These are phyloP conservation scores for Nakazawaea wickerhamii DNA, from an alignment of 805 yeast genomes.

Conservation along the genomic window DNA sequence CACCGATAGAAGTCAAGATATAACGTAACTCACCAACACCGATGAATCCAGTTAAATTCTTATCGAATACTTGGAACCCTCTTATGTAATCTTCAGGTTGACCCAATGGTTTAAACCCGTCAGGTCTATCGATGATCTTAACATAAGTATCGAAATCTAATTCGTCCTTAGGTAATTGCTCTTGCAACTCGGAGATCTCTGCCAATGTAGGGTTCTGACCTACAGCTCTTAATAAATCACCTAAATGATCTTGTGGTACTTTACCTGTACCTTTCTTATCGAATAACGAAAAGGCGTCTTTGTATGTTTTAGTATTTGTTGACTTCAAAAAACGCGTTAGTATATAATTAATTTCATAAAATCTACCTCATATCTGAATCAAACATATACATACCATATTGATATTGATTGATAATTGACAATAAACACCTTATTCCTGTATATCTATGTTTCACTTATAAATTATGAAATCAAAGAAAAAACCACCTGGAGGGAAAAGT, in stretches of 20 bases:
- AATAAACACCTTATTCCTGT: no score
- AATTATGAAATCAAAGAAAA: no score
- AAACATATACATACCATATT: not conserved
- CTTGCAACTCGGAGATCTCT: slow-evolving; percentile 63
- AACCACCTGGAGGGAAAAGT: no score
- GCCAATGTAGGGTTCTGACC: slow-evolving; percentile 98
- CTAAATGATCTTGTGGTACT: slow-evolving; percentile 78
- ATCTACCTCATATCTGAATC: no score
- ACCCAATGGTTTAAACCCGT: slow-evolving; percentile 82
- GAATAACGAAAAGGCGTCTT: slow-evolving; percentile 94
- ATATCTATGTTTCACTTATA: no score
- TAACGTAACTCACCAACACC: slow-evolving; percentile 96
- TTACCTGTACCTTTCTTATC: slow-evolving; percentile 95
- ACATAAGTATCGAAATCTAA: slow-evolving; percentile 75
- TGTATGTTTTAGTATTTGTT: slow-evolving; percentile 40
- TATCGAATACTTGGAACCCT: slow-evolving; percentile 96
- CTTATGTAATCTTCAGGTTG: slow-evolving; percentile 90
- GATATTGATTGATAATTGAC: no score
- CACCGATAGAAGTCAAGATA: slow-evolving; percentile 93
- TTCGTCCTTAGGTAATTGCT: slow-evolving; percentile 28
- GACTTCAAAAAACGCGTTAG: not conserved
- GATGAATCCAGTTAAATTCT: slow-evolving; percentile 90
- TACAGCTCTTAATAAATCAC: slow-evolving; percentile 91
- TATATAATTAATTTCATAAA: not conserved
- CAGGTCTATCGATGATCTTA: slow-evolving; percentile 75